Conservation (phyloP, 108 stramenopile species). For the Nitzschia sp. region DNA sequence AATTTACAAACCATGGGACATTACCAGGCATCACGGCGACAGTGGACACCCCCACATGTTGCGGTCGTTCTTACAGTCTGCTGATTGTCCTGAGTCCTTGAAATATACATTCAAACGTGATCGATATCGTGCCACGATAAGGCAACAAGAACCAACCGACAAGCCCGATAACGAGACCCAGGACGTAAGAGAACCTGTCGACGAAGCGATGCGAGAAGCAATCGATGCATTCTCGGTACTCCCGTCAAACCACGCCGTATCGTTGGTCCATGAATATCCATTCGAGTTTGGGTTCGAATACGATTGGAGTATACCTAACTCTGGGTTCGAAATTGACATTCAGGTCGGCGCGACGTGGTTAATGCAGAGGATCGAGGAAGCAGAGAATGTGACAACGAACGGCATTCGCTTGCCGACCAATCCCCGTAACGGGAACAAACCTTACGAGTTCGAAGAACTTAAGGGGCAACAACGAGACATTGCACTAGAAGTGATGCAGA, state of each 20-base stretch:
- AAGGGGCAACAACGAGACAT: background rate
- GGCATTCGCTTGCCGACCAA: background rate
- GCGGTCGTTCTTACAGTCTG: background rate
- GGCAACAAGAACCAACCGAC: background rate
- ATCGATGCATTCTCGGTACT: background rate
- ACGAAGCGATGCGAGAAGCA: background rate
- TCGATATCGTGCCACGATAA: background rate
- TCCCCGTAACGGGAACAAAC: background rate
- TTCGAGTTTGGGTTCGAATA: background rate
- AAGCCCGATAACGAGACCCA: background rate
- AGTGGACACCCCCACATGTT: background rate
- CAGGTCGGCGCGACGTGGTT: background rate
- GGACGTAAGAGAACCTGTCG: background rate
- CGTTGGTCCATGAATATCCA: background rate
- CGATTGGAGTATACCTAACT: background rate
- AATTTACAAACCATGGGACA: background rate
- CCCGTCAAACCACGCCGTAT: background rate
- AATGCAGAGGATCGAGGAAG: background rate
- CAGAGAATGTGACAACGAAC: background rate
- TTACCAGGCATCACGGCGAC: background rate
- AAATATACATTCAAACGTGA: background rate
- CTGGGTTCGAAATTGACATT: background rate
- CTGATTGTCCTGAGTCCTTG: background rate
- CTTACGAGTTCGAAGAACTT: background rate
- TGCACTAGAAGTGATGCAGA: background rate